Evolutionary conservation across 768 basidiomycete species (phyloP).

Genomic region (Cytidiella melzeri): DNA sequence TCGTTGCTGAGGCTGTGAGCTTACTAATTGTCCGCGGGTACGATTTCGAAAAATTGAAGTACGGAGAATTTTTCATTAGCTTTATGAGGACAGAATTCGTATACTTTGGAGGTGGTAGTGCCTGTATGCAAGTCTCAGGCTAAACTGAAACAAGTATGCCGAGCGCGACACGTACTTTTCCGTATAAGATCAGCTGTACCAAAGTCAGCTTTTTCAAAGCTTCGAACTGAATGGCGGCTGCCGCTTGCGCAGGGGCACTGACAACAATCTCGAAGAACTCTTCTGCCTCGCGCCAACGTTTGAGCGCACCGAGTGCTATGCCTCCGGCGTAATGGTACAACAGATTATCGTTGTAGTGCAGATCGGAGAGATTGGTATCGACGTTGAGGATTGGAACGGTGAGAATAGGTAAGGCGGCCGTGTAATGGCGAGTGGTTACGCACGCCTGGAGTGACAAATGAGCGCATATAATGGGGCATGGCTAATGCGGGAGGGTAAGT

Average conservation of each 20-base stretch:
- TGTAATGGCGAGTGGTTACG: slow-evolving; percentile 45
- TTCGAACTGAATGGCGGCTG: slow-evolving; percentile 74
- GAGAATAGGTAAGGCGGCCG: slow-evolving; percentile 56
- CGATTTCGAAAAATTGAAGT: slow-evolving; percentile 52
- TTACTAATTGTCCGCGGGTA: slow-evolving; percentile 53
- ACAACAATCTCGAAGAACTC: slow-evolving; percentile 80
- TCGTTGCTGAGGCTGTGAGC: slow-evolving; percentile 43
- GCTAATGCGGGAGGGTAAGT: background rate
- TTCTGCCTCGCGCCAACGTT: slow-evolving; percentile 62
- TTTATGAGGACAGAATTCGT: slow-evolving; percentile 51
- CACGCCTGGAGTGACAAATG: no score
- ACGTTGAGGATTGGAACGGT: slow-evolving; percentile 58
- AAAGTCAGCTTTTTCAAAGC: slow-evolving; percentile 80
- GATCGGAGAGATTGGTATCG: slow-evolving; percentile 52
- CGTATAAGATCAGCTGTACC: slow-evolving; percentile 72
- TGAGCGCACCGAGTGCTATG: slow-evolving; percentile 54
- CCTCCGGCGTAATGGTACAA: slow-evolving; percentile 84
- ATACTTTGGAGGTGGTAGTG: slow-evolving; percentile 57
- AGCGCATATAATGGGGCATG: no score
- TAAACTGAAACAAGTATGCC: background rate
- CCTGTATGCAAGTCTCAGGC: background rate
- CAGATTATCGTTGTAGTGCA: slow-evolving; percentile 74
- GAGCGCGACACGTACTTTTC: slow-evolving; percentile 46
- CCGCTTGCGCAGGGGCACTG: slow-evolving; percentile 39
- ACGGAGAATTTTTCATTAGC: slow-evolving; percentile 62